Conservation (phyloP, 2,329 filamentous ascomycete genomes). For the Penicillium psychrosexuale region DNA sequence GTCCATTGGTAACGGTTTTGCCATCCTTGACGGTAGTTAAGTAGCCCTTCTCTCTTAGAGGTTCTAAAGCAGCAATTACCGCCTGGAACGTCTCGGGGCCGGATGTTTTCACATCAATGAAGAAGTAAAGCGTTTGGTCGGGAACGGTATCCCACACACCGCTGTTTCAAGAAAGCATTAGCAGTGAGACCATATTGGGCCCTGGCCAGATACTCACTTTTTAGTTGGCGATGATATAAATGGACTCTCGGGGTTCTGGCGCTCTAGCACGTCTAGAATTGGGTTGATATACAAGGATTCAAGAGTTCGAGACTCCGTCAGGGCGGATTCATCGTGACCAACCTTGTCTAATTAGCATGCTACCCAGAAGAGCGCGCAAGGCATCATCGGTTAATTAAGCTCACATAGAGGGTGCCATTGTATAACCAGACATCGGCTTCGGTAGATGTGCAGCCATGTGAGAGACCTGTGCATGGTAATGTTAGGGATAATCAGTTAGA, state of each 20-base stretch:
- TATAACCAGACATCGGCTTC: slow-evolving; percentile 62
- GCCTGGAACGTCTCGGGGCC: slow-evolving; percentile 55
- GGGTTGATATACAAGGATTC: slow-evolving; percentile 59
- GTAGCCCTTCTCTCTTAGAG: slow-evolving; percentile 53
- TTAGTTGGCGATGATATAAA: slow-evolving; percentile 50
- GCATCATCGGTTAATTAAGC: not conserved
- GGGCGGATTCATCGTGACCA: slow-evolving; percentile 54
- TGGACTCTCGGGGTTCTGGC: slow-evolving; percentile 54
- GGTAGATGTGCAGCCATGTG: slow-evolving; percentile 55
- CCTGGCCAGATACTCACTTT: slow-evolving; percentile 39
- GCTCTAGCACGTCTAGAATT: slow-evolving; percentile 54
- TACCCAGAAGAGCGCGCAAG: not conserved
- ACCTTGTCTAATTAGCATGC: slow-evolving; percentile 38
- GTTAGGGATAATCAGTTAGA: slow-evolving; percentile 12
- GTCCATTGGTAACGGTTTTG: slow-evolving; percentile 45
- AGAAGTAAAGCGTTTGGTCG: slow-evolving; percentile 61
- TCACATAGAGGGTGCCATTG: slow-evolving; percentile 54
- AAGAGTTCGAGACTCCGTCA: slow-evolving; percentile 54
- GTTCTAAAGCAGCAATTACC: slow-evolving; percentile 56
- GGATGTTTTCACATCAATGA: slow-evolving; percentile 62
- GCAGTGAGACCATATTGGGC: not conserved
- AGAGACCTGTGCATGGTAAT: slow-evolving; percentile 44
- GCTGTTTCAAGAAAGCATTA: slow-evolving; percentile 22
- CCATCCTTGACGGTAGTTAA: slow-evolving; percentile 52
- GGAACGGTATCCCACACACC: slow-evolving; percentile 59